A percentile compares a stretch with the other conserved stretches of the same genome.
These are phyloP conservation scores for Raffaelea deltoideospora DNA, from an alignment of 2,329 filamentous ascomycete species.

Conservation along the genomic window DNA sequence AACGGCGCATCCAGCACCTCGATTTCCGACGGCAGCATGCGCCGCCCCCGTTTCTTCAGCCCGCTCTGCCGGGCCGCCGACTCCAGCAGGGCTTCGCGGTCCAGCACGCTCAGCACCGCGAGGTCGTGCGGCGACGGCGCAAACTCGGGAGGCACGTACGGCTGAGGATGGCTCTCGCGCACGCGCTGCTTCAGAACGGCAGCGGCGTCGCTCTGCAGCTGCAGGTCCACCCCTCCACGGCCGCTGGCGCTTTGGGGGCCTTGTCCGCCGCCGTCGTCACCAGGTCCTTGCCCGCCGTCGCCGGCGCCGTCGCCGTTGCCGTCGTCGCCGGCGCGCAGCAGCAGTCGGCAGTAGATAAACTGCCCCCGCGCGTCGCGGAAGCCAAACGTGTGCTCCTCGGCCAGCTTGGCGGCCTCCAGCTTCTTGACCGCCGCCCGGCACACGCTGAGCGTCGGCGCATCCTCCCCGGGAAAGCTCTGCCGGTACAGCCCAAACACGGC, in stretches of 20 bases:
- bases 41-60: constrained; percentile 10
- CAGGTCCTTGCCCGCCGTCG: not conserved
- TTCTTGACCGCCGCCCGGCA: constrained; percentile 23
- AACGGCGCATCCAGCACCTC: constrained; percentile 35
- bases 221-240: no score
- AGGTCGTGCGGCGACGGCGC: constrained; percentile 20
- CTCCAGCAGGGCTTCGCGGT: constrained; percentile 10
- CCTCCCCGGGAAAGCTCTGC: constrained; percentile 21
- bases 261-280: no score
- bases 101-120: constrained; percentile 13
- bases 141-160: constrained; percentile 26
- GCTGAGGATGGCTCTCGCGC: constrained; percentile 27
- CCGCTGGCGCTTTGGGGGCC: no score
- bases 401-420: constrained; percentile 19
- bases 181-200: constrained; percentile 27
- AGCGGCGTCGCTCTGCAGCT: constrained; percentile 18
- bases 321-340: constrained; percentile 24
- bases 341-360: constrained; percentile 27
- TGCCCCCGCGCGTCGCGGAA: constrained; percentile 25
- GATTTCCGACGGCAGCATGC: constrained; percentile 25
- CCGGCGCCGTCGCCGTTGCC: constrained; percentile 17
- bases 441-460: constrained; percentile 24
- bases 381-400: constrained; percentile 27
- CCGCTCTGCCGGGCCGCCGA: constrained; percentile 1
- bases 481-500: constrained; percentile 30